These are phyloP conservation scores for Lablab purpureus DNA, from an alignment of 306 rosid genomes.

Conservation along the genomic window DNA sequence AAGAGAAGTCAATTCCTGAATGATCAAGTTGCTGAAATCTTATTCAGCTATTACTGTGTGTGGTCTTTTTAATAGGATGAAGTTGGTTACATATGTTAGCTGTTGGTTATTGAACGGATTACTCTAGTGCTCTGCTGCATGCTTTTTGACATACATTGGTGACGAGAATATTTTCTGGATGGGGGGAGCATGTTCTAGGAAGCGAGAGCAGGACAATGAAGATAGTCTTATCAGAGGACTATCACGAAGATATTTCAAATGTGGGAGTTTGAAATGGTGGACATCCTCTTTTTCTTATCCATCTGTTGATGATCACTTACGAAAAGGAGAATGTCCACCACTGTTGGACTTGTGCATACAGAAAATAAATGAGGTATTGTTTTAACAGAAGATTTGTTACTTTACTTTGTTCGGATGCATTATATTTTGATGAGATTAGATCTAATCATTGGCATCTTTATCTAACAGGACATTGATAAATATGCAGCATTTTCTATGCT, in stretches of 20 bases:
- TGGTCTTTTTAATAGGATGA: slow-evolving; percentile 50
- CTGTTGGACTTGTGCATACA: slow-evolving; percentile 77
- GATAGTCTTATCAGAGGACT: slow-evolving; percentile 56
- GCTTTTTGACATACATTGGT: slow-evolving; percentile 53
- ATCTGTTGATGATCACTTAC: slow-evolving; percentile 54
- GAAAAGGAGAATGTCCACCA: slow-evolving; percentile 66
- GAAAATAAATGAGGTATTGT: slow-evolving; percentile 70
- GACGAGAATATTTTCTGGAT: slow-evolving; percentile 55
- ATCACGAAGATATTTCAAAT: slow-evolving; percentile 70
- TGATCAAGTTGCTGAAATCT: slow-evolving; percentile 42
- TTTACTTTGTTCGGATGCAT: slow-evolving; percentile 7
- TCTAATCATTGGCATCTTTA: slow-evolving; percentile 45
- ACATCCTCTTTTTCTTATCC: slow-evolving; percentile 75
- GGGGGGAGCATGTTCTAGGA: slow-evolving; percentile 99
- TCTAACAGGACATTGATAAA: slow-evolving; percentile 72
- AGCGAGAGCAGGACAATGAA: slow-evolving; percentile 68
- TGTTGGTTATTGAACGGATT: slow-evolving; percentile 57
- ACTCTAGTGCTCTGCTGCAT: slow-evolving; percentile 50
- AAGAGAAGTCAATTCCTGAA: slow-evolving; percentile 26
- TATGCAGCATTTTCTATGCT: slow-evolving; percentile 64
- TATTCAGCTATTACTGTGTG: slow-evolving; percentile 45
- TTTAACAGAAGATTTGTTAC: slow-evolving; percentile 2
- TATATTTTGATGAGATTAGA: not conserved
- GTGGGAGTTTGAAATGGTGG: slow-evolving; percentile 93
- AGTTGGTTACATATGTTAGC: slow-evolving; percentile 45